phyloP scores from a whole-genome alignment of 1,139 yeast species.

The Geotrichum phurueaensis region DNA sequence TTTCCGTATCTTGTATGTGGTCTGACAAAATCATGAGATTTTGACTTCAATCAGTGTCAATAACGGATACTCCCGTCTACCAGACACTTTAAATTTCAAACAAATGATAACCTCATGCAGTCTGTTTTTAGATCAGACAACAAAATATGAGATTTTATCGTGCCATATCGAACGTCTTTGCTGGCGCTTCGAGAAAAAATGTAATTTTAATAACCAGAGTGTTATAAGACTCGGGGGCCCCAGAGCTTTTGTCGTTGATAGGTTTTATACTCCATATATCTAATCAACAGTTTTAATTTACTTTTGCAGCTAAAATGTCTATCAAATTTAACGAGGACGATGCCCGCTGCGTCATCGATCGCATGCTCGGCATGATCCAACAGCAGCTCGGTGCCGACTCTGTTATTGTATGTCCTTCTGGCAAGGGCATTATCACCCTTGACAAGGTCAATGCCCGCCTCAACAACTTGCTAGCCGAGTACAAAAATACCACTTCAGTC shows the following conservation, averaged over 20 bases:
- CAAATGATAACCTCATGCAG: background rate
- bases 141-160: background rate
- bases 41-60: background rate
- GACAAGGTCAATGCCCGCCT: background rate
- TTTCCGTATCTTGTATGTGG: background rate
- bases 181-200: background rate
- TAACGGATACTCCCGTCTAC: background rate
- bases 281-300: background rate
- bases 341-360: background rate
- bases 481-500: background rate
- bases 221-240: background rate
- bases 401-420: background rate
- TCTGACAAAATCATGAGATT: background rate
- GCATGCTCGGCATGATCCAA: background rate
- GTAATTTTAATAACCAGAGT: background rate
- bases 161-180: background rate
- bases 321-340: slow-evolving; percentile 3
- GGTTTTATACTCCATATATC: background rate
- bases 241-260: background rate
- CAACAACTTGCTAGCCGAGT: background rate
- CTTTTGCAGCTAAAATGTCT: background rate
- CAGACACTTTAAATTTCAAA: background rate
- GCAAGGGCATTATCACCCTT: slow-evolving; percentile 1
- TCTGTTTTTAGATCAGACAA: background rate
- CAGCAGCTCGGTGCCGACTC: background rate